Evolutionary conservation across 1,284 basidiomycete species (phyloP), one percentile per base, ranked within the genome.

Genomic region (Chalciporus sp.): DNA sequence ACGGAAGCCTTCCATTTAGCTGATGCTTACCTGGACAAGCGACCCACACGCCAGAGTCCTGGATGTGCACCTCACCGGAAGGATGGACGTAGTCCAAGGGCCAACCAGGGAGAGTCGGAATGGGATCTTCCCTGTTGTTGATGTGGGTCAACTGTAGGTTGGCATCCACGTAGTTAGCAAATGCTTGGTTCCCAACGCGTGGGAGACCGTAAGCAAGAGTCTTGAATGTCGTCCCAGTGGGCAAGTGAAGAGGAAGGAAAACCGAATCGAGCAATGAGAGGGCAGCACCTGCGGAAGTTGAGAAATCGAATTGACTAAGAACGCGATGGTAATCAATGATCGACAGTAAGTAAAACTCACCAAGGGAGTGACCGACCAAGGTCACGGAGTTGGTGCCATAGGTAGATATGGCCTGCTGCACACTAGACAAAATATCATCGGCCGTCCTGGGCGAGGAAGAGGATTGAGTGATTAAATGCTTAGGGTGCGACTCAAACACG

Each of bases 111-210:
- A 76, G 55, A 41, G 72, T 81, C 7, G 82, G 82, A 19, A 84
- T 69, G 1, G 76, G 55, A 55, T 83, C 80, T 44, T 78, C 62
- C 71, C 74, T 64, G 63, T 85, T 82, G 57, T 78, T 84, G 46
- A 86, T 73, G 48, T 78, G 82, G 7, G 76, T 76, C 55, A 82
- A 57, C 27, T 68, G 48, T 16, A 74, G 47, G 43, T 79, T 66
- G 7, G 68, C 67, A 60, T 87, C 84, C 26, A 88, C 76, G 56
- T 80, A 86, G 59, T 83, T 55, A 1, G 84, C 84, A 54, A 84
- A 86, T 0, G 72, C 81, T 58, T 81, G 78, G 64, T 88, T 88
- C 2, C 86, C 86, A 39, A 87, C 85, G 47, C 86, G 76, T 20
- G 87, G 87, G 68, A 86, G 74, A 28, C 82, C 83, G 56, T 81